Base-by-base conservation (phyloP, 495 filamentous ascomycete genomes). In the Hypoxylon rickii region DNA sequence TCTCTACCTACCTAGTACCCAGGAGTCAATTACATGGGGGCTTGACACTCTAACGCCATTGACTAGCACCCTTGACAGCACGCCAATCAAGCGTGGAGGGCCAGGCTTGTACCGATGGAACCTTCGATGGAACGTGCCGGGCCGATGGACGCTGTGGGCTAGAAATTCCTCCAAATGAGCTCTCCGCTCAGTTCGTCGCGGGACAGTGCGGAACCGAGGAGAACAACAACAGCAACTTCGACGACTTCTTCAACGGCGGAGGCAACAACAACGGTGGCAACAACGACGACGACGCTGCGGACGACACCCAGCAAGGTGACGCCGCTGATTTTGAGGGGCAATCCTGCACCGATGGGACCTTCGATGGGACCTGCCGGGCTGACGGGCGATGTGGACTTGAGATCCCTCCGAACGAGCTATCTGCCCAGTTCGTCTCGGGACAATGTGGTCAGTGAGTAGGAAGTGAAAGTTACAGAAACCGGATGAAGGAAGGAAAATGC, bases 371-470 rank as follows among this genome's bases (percentile, higher is more conserved):
- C 58, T 51, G 59, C 55, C 11, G 68, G 10, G 49, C 46, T 13
- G 18, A 63, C 38, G 16, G 65, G 46, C 4, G 65, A 56, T 12
- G 54, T 20, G 11, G 48, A 44, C 61, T 62, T 55, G 15, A 55
- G 56, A 31, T 42, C 22, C 29, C 38, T n/a, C 40, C 33, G 34
- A 32, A 53, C 29, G 18, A 32, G 33, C 3, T 10, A 13, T 24
- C 20, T 15, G 12, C 7, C 26, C 11, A 44, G 18, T 16, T 29
- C 32, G 4, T 44, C 19, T 16, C 24, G 13, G 34, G 24, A 22
- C 19, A 49, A 20, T 49, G 7, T n/a, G 44, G 31, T 10, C 10
- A 29, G 24, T 29, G 10, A 29, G 10, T 10, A 29, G 24, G 24
- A 10, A 29, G 24, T 29, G 24, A 10, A 10, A 29, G 24, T 29